Evolutionary conservation across 2,329 filamentous ascomycete species (phyloP), one percentile per base, ranked within the genome.

Genomic region (Xylaria sp.): DNA sequence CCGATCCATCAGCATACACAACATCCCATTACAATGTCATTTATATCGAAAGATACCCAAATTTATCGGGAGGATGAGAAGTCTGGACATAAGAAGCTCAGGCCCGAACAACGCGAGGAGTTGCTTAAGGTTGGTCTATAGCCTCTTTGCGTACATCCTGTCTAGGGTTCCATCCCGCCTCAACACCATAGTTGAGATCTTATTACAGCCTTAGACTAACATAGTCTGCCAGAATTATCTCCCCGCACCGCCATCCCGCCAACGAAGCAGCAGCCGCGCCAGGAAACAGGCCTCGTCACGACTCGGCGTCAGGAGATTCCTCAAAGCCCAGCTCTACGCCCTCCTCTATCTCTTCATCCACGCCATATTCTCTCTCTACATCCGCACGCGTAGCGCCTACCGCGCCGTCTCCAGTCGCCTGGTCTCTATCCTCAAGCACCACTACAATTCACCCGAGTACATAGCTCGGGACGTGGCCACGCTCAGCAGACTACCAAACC

Each of bases 391-490:
- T 66, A 90, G 93, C 77, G 88, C 89, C 64, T 96, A 93, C 82
- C 91, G 95, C 79, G 88, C 91, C 9, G 86, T 97, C 59, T 85
- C 89, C 73, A 92, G 96, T 79, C 90, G 92, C 68, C 83, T 95
- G 71, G 88, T 93, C 62, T 92, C 93, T 10, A 87, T 98, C 69
- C 85, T 97, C 63, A 94, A 95, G 80, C 96, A 99, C 83, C 97
- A 99, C 82, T 96, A 99, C 80, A 92, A 93, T 61, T 97, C 95
- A 0, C 96, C 96, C 7, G 93, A 97, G 78, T 89, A 97, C 77
- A 97, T 99, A 74, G 90, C 91, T 76, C 90, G 92, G 76, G 96
- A 99, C 81, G 91, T 98, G 31, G 89, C 89, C 79, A 86, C 87
- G 10, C 81, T 99, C 66, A 86, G 85, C 66, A 89, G 91, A 74